A percentile compares a stretch with the other conserved stretches of the same genome.
Evolutionary conservation across 164 flowering plant species (phyloP).

Genomic region (Magnolia sinica): DNA sequence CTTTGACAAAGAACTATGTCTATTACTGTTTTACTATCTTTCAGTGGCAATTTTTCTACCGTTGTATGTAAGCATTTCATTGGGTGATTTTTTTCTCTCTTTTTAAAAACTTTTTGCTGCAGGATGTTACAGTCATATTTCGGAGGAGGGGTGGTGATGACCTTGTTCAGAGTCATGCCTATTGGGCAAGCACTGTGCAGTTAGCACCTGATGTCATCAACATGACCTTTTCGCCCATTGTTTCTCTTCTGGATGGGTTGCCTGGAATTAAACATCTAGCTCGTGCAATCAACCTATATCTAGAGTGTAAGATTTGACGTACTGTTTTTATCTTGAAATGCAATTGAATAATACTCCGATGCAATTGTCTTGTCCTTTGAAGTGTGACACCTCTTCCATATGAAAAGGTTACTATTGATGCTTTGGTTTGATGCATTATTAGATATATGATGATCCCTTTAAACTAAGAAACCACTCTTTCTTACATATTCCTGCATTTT

Average conservation of each 20-base stretch:
- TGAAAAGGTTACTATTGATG: too few relatives aligned
- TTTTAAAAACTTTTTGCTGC: conserved; percentile 21
- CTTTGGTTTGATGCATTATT: too few relatives aligned
- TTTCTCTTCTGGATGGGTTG: conserved; percentile 77
- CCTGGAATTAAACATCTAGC: conserved; percentile 78
- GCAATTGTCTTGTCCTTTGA: background rate
- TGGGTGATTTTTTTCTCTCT: background rate
- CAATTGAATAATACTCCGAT: background rate
- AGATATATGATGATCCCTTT: too few relatives aligned
- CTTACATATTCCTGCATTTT: too few relatives aligned
- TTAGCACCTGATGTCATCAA: conserved; percentile 87
- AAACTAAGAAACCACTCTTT: too few relatives aligned
- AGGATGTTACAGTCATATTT: conserved; percentile 98
- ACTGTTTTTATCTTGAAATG: background rate
- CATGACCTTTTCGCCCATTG: conserved; percentile 88
- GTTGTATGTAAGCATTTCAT: background rate
- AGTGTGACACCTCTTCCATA: too few relatives aligned
- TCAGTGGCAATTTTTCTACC: background rate
- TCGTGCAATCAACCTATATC: conserved; percentile 85
- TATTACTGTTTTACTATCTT: background rate
- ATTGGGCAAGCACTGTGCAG: conserved; percentile 70
- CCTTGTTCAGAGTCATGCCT: conserved; percentile 81
- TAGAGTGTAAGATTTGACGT: conserved; percentile 66
- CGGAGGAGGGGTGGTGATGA: conserved; percentile 99
- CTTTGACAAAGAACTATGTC: background rate